Percentiles rank a stretch among this genome's conserved stretches.
Conservation (phyloP, 805 yeast species). For the Wickerhamiella sorbophila region DNA sequence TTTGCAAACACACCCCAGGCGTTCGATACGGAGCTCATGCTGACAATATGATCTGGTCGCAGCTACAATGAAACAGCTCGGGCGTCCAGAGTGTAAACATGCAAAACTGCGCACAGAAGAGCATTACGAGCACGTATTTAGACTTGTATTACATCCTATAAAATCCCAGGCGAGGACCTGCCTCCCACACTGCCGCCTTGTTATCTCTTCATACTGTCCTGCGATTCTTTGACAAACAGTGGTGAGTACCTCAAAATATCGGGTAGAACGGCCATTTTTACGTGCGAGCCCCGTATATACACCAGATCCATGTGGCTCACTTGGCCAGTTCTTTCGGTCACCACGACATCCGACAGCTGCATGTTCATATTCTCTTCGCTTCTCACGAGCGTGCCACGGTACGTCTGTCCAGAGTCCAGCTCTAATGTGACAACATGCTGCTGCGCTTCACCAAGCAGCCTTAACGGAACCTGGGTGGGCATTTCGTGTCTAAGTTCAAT, state of each 20-base stretch:
- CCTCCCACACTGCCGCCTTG: too few relatives aligned
- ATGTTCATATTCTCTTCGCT: constrained; percentile 90
- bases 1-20: background rate
- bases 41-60: too few relatives aligned
- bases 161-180: too few relatives aligned
- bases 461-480: constrained; percentile 60
- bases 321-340: constrained; percentile 63
- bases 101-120: too few relatives aligned
- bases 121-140: too few relatives aligned
- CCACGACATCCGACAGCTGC: constrained; percentile 65
- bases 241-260: constrained; percentile 82
- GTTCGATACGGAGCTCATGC: constrained; percentile 3
- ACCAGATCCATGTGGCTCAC: constrained; percentile 70
- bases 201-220: too few relatives aligned
- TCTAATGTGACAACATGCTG: constrained; percentile 81
- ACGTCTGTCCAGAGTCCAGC: constrained; percentile 69
- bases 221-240: constrained; percentile 41
- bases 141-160: too few relatives aligned
- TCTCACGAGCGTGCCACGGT: constrained; percentile 73
- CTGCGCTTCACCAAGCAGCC: constrained; percentile 73
- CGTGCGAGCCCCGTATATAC: constrained; percentile 82
- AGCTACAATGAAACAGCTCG: too few relatives aligned
- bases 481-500: background rate
- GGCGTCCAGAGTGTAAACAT: too few relatives aligned
- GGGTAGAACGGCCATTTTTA: constrained; percentile 73